Percentiles rank a stretch among this genome's conserved stretches.
phyloP scores from a whole-genome alignment of 805 yeast genomes.

The Priceomyces medius region DNA sequence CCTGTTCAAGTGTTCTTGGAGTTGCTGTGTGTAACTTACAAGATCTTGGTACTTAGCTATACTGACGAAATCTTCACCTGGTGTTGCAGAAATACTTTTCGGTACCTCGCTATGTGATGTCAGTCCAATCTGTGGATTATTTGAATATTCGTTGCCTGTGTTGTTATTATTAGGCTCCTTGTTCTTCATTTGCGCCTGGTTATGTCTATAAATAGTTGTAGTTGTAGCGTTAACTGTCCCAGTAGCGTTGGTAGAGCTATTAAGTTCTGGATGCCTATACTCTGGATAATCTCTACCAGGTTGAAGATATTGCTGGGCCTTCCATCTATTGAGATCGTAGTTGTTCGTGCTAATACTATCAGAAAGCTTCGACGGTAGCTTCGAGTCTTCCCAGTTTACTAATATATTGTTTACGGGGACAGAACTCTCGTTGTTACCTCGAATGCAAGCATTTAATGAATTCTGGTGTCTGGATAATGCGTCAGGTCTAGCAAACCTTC shows the following conservation, averaged over 20 bases:
- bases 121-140: background rate
- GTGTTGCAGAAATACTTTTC: background rate
- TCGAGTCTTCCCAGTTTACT: background rate
- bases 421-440: conserved; percentile 6
- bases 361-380: background rate
- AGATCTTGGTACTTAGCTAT: conserved; percentile 33
- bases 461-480: conserved; percentile 70
- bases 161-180: background rate
- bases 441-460: conserved; percentile 36
- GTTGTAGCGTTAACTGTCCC: conserved; percentile 12
- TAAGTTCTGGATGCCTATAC: conserved; percentile 2
- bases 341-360: conserved; percentile 10
- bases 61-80: conserved; percentile 20
- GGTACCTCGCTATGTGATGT: background rate
- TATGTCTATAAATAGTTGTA: conserved; percentile 6
- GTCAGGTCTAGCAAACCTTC: conserved; percentile 71
- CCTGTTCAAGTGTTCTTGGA: conserved; percentile 27
- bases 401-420: too few relatives aligned
- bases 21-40: conserved; percentile 29
- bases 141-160: background rate
- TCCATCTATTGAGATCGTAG: conserved; percentile 17
- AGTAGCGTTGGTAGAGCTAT: background rate
- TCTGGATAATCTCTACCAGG: background rate
- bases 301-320: conserved; percentile 12
- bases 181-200: conserved; percentile 5